These are phyloP conservation scores for Paramecium pentaurelia DNA, from an alignment of 73 alveolate genomes.

Conservation along the genomic window DNA sequence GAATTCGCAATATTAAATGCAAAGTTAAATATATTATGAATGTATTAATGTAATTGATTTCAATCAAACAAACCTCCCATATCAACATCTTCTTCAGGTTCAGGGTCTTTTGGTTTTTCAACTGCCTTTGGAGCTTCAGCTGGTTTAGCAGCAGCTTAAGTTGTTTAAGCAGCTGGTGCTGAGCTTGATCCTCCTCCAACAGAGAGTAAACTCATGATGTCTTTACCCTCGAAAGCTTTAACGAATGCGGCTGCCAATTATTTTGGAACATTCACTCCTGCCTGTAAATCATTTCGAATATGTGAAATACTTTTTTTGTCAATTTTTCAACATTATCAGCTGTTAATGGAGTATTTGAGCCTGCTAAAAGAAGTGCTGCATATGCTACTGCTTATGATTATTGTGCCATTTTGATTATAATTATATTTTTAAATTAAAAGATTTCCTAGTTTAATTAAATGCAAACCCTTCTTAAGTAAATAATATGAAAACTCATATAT, in stretches of 20 bases:
- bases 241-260: constrained; percentile 18
- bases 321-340: constrained; percentile 28
- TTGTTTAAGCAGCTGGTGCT: constrained; percentile 43
- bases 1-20: not conserved
- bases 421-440: constrained; percentile 16
- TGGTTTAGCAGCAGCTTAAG: constrained; percentile 40
- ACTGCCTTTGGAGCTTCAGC: not conserved
- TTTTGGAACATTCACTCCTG: constrained; percentile 7
- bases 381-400: constrained; percentile 14
- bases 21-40: not conserved
- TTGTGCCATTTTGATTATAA: not conserved
- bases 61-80: constrained; percentile 54
- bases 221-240: not conserved
- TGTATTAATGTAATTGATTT: constrained; percentile 21
- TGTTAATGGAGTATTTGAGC: not conserved
- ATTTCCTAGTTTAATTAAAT: not conserved
- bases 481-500: not conserved
- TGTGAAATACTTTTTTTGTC: not conserved
- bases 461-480: not conserved
- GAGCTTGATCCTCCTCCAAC: constrained; percentile 30
- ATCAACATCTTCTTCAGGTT: constrained; percentile 54
- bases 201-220: not conserved
- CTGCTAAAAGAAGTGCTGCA: constrained; percentile 24
- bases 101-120: constrained; percentile 39
- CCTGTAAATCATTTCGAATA: constrained; percentile 11